These are phyloP conservation scores for Podospora comata DNA, from an alignment of 495 filamentous ascomycete genomes.

Conservation along the genomic window DNA sequence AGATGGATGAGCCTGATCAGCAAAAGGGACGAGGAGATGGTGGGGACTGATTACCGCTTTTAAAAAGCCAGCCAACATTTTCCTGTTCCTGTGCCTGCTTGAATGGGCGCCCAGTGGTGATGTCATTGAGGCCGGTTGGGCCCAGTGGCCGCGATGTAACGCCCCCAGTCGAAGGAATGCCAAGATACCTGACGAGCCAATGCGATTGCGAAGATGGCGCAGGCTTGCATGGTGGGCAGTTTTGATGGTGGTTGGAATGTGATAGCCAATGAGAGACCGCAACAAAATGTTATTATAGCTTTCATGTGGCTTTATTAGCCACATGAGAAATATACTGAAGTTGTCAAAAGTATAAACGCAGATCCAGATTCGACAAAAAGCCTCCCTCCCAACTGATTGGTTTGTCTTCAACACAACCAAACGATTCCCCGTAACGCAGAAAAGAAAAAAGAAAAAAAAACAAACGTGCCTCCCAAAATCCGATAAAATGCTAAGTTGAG, in stretches of 20 bases:
- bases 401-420: no score
- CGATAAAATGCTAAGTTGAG: no score
- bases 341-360: background rate
- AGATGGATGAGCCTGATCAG: background rate
- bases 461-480: no score
- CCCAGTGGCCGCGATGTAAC: background rate
- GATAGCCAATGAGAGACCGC: no score
- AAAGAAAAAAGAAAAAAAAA: no score
- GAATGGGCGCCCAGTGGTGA: conserved; percentile 1
- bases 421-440: no score
- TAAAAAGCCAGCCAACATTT: background rate
- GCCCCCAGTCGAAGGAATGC: background rate
- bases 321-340: background rate
- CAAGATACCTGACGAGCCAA: background rate
- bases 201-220: background rate
- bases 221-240: background rate
- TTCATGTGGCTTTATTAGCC: background rate
- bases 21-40: background rate
- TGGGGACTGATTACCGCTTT: background rate
- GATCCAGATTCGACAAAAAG: background rate
- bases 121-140: conserved; percentile 3
- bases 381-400: no score
- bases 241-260: background rate
- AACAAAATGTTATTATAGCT: background rate
- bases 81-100: background rate